phyloP scores from a whole-genome alignment of 2,329 filamentous ascomycete species.

The Chaetomiaceae sp. region DNA sequence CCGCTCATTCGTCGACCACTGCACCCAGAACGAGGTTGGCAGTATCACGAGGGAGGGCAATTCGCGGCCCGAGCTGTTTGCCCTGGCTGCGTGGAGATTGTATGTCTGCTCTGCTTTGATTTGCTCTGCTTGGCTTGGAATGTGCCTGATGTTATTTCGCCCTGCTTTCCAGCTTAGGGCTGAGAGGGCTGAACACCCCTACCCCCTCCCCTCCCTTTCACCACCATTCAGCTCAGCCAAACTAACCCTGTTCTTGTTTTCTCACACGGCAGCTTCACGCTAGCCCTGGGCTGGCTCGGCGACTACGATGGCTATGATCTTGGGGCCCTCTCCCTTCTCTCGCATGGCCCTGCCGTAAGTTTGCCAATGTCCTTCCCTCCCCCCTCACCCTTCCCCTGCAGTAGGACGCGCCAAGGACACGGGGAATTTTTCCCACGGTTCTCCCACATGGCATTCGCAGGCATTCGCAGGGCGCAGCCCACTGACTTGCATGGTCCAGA shows the following conservation, averaged over 20 bases:
- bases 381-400: not conserved
- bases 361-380: not conserved
- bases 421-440: slow-evolving; percentile 8
- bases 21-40: slow-evolving; percentile 61
- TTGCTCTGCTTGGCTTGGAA: not conserved
- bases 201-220: not conserved
- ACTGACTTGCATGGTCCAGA: slow-evolving; percentile 37
- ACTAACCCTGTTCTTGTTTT: slow-evolving; percentile 18
- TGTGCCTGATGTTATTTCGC: slow-evolving; percentile 2
- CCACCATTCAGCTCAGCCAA: slow-evolving; percentile 15
- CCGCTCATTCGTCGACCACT: slow-evolving; percentile 56
- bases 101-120: slow-evolving; percentile 34
- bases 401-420: slow-evolving; percentile 7
- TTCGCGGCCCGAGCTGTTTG: slow-evolving; percentile 54
- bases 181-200: slow-evolving; percentile 31
- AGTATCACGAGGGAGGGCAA: slow-evolving; percentile 54
- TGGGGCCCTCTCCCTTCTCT: slow-evolving; percentile 61
- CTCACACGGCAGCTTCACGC: slow-evolving; percentile 54
- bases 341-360: slow-evolving; percentile 66
- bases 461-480: slow-evolving; percentile 18
- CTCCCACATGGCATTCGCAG: slow-evolving; percentile 12
- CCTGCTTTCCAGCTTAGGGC: slow-evolving; percentile 21
- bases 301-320: slow-evolving; percentile 71
- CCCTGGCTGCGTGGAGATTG: slow-evolving; percentile 50
- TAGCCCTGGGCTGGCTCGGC: slow-evolving; percentile 68